Evolutionary conservation across 2,329 filamentous ascomycete genomes (phyloP).

Genomic region (Cucurbitaria berberidis): DNA sequence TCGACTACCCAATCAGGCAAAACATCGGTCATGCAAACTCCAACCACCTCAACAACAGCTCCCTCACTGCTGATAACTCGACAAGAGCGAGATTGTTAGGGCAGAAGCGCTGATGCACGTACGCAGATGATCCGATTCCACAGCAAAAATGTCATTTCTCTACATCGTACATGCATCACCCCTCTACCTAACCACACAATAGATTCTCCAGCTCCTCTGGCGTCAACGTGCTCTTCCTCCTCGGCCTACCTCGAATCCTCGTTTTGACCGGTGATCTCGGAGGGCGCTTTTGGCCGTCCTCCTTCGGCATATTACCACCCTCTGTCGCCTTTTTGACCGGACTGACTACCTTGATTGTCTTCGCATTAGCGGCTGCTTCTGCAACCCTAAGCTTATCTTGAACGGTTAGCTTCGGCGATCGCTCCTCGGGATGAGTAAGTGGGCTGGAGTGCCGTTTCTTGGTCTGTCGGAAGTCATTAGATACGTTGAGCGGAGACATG

Average conservation of each 20-base stretch:
- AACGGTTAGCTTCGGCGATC: slow-evolving; percentile 51
- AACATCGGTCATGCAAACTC: slow-evolving; percentile 6
- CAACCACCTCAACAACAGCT: slow-evolving; percentile 11
- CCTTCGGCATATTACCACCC: slow-evolving; percentile 28
- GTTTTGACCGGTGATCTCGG: slow-evolving; percentile 49
- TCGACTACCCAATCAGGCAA: slow-evolving; percentile 9
- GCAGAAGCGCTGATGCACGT: slow-evolving; percentile 4
- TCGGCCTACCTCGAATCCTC: slow-evolving; percentile 63
- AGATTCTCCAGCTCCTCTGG: slow-evolving; percentile 71
- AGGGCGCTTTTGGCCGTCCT: slow-evolving; percentile 29
- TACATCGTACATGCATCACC: slow-evolving; percentile 5
- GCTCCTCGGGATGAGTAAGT: slow-evolving; percentile 46
- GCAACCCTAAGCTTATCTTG: slow-evolving; percentile 56
- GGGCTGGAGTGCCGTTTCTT: slow-evolving; percentile 49
- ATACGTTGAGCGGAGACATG: slow-evolving; percentile 7
- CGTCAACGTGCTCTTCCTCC: slow-evolving; percentile 74
- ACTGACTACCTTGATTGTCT: slow-evolving; percentile 17
- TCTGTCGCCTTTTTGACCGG: slow-evolving; percentile 15
- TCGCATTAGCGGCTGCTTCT: slow-evolving; percentile 49
- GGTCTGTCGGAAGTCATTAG: slow-evolving; percentile 43
- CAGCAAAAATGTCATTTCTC: not conserved
- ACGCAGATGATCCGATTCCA: not conserved
- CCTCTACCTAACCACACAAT: slow-evolving; percentile 33
- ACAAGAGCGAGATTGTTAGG: slow-evolving; percentile 1
- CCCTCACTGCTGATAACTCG: slow-evolving; percentile 5